Evolutionary conservation across 2,329 filamentous ascomycete genomes (phyloP).

Genomic region (Monilinia polystroma): DNA sequence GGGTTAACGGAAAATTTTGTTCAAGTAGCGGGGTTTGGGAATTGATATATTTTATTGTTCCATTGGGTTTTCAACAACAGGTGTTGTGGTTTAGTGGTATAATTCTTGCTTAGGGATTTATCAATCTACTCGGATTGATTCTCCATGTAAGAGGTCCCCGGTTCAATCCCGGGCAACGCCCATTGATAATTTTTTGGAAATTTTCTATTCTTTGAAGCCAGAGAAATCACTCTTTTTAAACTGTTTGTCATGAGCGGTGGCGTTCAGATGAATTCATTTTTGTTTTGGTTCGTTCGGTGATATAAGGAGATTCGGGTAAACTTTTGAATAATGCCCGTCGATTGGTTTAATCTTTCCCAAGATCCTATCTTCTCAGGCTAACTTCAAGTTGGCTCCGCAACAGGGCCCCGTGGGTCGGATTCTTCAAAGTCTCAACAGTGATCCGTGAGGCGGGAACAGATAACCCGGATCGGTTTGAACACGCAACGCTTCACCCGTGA

Average conservation of each 20-base stretch:
- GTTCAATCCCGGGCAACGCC: conserved; percentile 25
- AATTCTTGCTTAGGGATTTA: conserved; percentile 24
- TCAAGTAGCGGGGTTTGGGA: neutral
- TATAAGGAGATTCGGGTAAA: too few relatives aligned
- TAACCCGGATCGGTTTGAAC: too few relatives aligned
- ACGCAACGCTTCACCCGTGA: too few relatives aligned
- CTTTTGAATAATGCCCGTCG: neutral
- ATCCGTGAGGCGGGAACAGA: too few relatives aligned
- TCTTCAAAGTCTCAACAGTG: too few relatives aligned
- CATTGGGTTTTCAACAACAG: fast-evolving
- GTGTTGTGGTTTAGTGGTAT: conserved; percentile 26
- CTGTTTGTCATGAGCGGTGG: too few relatives aligned
- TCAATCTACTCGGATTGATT: neutral
- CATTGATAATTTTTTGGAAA: neutral
- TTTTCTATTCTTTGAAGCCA: neutral
- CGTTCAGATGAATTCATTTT: too few relatives aligned
- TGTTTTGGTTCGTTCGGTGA: too few relatives aligned
- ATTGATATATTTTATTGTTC: fast-evolving
- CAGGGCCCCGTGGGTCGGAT: too few relatives aligned
- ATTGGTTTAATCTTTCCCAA: conserved; percentile 2
- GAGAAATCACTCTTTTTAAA: too few relatives aligned
- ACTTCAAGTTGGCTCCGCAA: too few relatives aligned
- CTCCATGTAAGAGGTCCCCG: conserved; percentile 24
- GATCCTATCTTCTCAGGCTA: neutral
- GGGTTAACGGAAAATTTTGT: too few relatives aligned